Base-by-base conservation (phyloP, 2,329 filamentous ascomycete genomes). In the Monilinia aucupariae region DNA sequence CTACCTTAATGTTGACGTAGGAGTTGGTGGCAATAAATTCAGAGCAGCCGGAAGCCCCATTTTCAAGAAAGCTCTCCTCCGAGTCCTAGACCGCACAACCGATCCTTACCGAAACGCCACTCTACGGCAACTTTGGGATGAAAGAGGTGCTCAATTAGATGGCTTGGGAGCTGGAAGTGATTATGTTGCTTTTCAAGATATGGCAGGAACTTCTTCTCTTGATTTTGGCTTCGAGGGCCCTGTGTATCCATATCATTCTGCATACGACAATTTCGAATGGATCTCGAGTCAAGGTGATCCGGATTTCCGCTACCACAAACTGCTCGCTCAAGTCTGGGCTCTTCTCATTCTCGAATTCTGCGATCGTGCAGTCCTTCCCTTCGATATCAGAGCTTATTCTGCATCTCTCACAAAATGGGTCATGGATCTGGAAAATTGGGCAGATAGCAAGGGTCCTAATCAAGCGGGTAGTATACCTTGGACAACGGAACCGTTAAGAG, bases 1-100 rank as follows among this genome's bases (percentile, higher is more conserved):
- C 12, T 99, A 99, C 72, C 81, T 99, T 68, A 99, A 99, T 72
- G 86, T 99, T 48, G 93, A 93, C 73, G 85, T 87, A 1, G 93
- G 88, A 41, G 87, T 97, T 4, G 83, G 84, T 2, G 94, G 94
- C 7, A 77, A 80, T 60, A 80, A 88, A 13, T 91, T 99, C 72
- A 82, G 83, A 67, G 93, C 91, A 10, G 80, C 87, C 7, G 94
- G 89, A 25, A 94, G 90, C 4, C 94, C 94, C 0, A 78, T 96
- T 39, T 92, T 94, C 73, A 80, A 86, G 66, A 85, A 85, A 67
- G 80, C 90, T 1, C 81, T 97, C 43, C 78, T 85, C 27, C 87
- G 88, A 65, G 85, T 91, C 5, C 78, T 97, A 7, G 85, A 87
- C 67, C 86, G 91, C 51, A 85, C 96, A 20, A 75, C 79, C 3